These are phyloP conservation scores for Fusarium multiceps DNA, from an alignment of 2,329 filamentous ascomycete genomes.

Conservation along the genomic window DNA sequence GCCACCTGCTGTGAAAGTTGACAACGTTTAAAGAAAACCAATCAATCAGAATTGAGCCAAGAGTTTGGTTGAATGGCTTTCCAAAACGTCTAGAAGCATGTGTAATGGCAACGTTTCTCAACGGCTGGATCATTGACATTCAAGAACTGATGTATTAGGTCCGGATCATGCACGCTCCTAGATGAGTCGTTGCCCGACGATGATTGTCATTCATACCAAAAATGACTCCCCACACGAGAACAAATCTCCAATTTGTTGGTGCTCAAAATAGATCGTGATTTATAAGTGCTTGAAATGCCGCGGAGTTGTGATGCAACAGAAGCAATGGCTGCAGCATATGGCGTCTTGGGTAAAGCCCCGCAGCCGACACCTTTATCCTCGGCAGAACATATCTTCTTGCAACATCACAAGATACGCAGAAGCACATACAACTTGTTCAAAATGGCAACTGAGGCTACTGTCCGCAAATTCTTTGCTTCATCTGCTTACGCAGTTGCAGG, in stretches of 20 bases:
- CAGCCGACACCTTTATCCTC: slow-evolving; percentile 30
- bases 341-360: slow-evolving; percentile 39
- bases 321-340: slow-evolving; percentile 16
- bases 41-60: background rate
- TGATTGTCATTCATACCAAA: slow-evolving; percentile 34
- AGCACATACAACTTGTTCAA: background rate
- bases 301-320: background rate
- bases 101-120: background rate
- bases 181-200: slow-evolving; percentile 36
- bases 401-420: background rate
- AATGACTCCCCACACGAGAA: background rate
- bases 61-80: slow-evolving; percentile 57
- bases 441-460: slow-evolving; percentile 76
- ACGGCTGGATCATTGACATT: background rate
- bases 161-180: background rate
- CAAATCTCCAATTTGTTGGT: background rate
- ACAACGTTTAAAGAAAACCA: background rate
- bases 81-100: slow-evolving; percentile 63
- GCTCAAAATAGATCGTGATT: background rate
- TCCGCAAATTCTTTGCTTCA: slow-evolving; percentile 82
- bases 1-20: background rate
- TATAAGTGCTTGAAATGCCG: background rate
- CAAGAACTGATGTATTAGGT: background rate
- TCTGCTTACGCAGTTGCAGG: slow-evolving; percentile 88
- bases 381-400: slow-evolving; percentile 8